phyloP scores from a whole-genome alignment of 2,329 filamentous ascomycete genomes.

The Neofusicoccum parvum region DNA sequence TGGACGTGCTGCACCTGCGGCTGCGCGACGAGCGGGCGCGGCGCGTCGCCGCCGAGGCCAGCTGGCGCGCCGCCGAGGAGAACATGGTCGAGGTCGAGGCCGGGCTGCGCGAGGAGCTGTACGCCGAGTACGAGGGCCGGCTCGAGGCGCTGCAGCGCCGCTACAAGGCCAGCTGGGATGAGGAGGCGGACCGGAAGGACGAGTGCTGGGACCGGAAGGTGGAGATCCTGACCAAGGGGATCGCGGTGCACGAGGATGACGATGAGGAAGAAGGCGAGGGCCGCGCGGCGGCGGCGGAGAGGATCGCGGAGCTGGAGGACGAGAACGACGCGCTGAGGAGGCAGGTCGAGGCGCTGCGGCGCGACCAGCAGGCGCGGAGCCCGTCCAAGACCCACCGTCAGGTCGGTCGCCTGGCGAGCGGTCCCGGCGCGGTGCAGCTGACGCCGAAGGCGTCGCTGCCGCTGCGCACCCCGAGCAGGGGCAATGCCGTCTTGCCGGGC shows the following conservation, averaged over 20 bases:
- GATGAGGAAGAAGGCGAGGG: conserved; percentile 32
- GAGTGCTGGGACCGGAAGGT: conserved; percentile 88
- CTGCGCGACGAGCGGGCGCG: conserved; percentile 71
- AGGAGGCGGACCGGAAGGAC: conserved; percentile 75
- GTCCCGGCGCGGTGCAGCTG: not conserved
- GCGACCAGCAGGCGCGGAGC: conserved; percentile 37
- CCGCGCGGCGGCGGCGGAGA: conserved; percentile 40
- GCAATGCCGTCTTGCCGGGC: conserved; percentile 23
- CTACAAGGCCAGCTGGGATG: conserved; percentile 79
- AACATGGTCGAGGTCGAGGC: conserved; percentile 76
- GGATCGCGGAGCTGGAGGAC: conserved; percentile 43
- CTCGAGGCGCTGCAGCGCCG: conserved; percentile 73
- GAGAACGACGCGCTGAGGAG: conserved; percentile 49
- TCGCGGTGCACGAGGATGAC: conserved; percentile 46
- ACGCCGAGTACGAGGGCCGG: conserved; percentile 77
- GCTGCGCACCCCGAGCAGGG: conserved; percentile 32
- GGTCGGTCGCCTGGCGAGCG: not conserved
- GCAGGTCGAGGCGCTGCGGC: conserved; percentile 43
- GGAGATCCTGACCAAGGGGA: conserved; percentile 61
- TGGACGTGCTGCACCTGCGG: conserved; percentile 71
- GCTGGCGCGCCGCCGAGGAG: conserved; percentile 66
- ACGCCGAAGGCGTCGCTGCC: conserved; percentile 5
- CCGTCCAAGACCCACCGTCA: not conserved
- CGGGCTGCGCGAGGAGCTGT: conserved; percentile 86
- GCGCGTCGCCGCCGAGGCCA: conserved; percentile 71